phyloP scores from a whole-genome alignment of 2,329 filamentous ascomycete genomes.

The Trichoderma polysporum region DNA sequence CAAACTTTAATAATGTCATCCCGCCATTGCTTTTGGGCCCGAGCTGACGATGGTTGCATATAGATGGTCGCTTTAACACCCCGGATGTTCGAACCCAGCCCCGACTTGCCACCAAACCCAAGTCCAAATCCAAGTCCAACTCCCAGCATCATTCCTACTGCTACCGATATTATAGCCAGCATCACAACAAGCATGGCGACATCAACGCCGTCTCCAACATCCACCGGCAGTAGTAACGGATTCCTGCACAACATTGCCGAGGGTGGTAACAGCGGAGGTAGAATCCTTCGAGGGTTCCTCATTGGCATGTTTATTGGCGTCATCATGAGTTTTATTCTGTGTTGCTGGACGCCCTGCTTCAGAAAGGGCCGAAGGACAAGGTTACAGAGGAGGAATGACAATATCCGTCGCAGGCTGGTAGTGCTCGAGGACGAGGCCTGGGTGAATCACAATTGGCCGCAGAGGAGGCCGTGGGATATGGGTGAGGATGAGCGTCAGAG shows the following conservation, averaged over 20 bases:
- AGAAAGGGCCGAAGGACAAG: constrained; percentile 22
- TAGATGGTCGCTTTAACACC: background rate
- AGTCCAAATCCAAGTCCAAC: background rate
- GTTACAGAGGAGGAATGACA: constrained; percentile 5
- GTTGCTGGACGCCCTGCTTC: constrained; percentile 38
- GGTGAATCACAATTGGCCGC: constrained; percentile 11
- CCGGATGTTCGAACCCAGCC: background rate
- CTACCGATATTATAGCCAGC: background rate
- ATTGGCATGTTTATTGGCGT: constrained; percentile 36
- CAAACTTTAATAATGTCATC: background rate
- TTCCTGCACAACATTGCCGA: constrained; percentile 31
- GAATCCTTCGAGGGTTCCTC: constrained; percentile 36
- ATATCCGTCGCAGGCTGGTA: background rate
- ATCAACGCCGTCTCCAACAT: background rate
- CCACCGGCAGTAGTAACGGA: background rate
- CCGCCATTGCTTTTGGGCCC: background rate
- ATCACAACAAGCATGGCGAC: background rate
- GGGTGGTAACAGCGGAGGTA: constrained; percentile 34
- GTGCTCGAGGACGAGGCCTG: constrained; percentile 1
- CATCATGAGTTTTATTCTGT: constrained; percentile 33
- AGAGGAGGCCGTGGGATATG: constrained; percentile 8
- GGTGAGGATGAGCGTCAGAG: constrained; percentile 4
- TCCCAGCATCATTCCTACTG: background rate
- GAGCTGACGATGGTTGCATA: background rate
- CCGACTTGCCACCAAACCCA: background rate